Conservation (phyloP, 352 stramenopile species). For the Globisporangium cystogenes region DNA sequence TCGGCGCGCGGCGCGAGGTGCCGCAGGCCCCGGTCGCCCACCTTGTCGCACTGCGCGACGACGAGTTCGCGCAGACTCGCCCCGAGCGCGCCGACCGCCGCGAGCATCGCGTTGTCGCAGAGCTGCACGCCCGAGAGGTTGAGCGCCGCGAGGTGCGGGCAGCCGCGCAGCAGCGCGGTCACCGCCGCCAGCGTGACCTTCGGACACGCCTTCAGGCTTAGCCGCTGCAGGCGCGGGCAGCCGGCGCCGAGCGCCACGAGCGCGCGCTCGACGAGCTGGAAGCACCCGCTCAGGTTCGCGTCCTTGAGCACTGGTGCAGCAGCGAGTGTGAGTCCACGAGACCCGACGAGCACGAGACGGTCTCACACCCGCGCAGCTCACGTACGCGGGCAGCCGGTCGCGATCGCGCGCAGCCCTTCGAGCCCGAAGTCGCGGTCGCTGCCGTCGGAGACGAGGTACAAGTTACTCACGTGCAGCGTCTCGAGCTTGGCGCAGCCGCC, state of each 20-base stretch:
- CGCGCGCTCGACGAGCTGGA: conserved; percentile 74
- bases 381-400: conserved; percentile 38
- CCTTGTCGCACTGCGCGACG: conserved; percentile 53
- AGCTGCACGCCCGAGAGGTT: conserved; percentile 47
- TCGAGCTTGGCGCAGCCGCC: conserved; percentile 79
- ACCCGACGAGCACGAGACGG: neutral
- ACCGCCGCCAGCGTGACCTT: conserved; percentile 74
- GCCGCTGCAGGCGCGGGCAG: conserved; percentile 42
- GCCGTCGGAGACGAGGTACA: conserved; percentile 92
- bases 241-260: conserved; percentile 68
- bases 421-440: conserved; percentile 89
- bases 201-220: conserved; percentile 82
- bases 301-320: conserved; percentile 34
- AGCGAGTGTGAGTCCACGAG: neutral
- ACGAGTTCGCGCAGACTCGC: conserved; percentile 35
- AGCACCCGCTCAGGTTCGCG: conserved; percentile 65
- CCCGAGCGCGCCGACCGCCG: conserved; percentile 30
- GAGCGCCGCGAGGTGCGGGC: conserved; percentile 31
- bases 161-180: conserved; percentile 51
- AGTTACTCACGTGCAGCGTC: conserved; percentile 61
- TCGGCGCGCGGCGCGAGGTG: conserved; percentile 45
- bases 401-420: conserved; percentile 88
- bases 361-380: neutral
- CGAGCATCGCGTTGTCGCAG: conserved; percentile 64
- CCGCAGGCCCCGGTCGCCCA: conserved; percentile 51